Percentiles rank a stretch among this genome's conserved stretches.
Evolutionary conservation across 2,329 filamentous ascomycete genomes (phyloP).

Genomic region (Elsinoe australis): DNA sequence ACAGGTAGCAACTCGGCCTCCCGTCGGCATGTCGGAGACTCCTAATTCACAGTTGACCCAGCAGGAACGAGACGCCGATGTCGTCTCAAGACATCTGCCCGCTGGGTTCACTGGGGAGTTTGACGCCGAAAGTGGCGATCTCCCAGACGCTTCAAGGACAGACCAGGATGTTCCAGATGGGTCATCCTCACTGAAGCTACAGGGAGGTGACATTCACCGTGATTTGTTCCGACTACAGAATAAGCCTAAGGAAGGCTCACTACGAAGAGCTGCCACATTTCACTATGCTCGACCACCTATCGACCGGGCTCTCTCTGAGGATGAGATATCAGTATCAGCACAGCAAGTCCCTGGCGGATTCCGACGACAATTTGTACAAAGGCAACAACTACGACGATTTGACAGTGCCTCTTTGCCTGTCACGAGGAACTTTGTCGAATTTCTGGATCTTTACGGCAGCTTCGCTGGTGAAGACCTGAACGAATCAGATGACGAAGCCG

Average conservation of each 20-base stretch:
- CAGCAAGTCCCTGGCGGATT: slow-evolving; percentile 47
- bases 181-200: slow-evolving; percentile 61
- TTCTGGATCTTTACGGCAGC: slow-evolving; percentile 65
- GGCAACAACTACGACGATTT: slow-evolving; percentile 33
- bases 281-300: slow-evolving; percentile 33
- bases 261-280: slow-evolving; percentile 59
- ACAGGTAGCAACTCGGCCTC: too few relatives aligned
- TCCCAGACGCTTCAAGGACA: neutral
- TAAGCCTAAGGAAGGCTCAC: slow-evolving; percentile 28
- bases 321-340: slow-evolving; percentile 37
- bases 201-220: slow-evolving; percentile 71
- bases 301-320: slow-evolving; percentile 26
- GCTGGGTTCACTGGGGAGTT: slow-evolving; percentile 20
- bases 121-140: slow-evolving; percentile 1
- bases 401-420: slow-evolving; percentile 45
- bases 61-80: slow-evolving; percentile 11
- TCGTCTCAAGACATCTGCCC: slow-evolving; percentile 19
- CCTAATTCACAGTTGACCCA: neutral
- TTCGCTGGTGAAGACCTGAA: slow-evolving; percentile 66
- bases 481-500: slow-evolving; percentile 53
- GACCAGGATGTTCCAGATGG: too few relatives aligned
- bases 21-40: slow-evolving; percentile 1
- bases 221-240: slow-evolving; percentile 68
- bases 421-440: slow-evolving; percentile 65
- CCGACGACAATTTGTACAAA: slow-evolving; percentile 46